These are phyloP conservation scores for Ichthyophthirius multifiliis DNA, from an alignment of 169 alveolate species.

Conservation along the genomic window DNA sequence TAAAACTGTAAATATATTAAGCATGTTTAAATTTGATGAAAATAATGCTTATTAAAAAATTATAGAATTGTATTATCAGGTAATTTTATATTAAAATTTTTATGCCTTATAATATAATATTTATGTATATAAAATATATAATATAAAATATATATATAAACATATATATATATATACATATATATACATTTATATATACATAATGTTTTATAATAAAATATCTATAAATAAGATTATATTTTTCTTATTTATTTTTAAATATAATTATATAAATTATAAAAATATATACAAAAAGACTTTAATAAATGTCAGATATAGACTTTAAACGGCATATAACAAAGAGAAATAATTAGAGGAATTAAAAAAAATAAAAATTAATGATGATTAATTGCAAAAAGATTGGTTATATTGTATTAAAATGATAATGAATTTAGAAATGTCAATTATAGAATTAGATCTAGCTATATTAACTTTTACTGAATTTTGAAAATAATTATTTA, in stretches of 20 bases:
- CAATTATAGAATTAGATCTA: neutral
- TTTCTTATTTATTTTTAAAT: neutral
- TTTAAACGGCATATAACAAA: neutral
- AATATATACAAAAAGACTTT: no score
- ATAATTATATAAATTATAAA: no score
- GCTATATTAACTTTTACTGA: neutral
- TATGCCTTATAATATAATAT: no score
- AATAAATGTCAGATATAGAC: neutral
- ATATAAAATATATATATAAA: no score
- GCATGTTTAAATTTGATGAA: conserved; percentile 1
- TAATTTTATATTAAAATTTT: neutral
- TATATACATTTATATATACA: no score
- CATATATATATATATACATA: no score
- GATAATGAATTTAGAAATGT: conserved; percentile 6
- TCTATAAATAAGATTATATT: no score
- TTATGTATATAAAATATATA: no score
- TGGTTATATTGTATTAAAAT: neutral
- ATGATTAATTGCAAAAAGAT: neutral
- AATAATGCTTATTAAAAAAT: neutral
- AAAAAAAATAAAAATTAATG: neutral
- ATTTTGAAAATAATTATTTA: neutral
- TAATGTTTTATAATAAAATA: no score
- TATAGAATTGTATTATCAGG: neutral
- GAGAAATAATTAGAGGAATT: neutral
- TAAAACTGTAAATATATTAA: neutral